These are phyloP conservation scores for Solanum appendiculatum DNA, from an alignment of 257 asterid genomes.

Conservation along the genomic window DNA sequence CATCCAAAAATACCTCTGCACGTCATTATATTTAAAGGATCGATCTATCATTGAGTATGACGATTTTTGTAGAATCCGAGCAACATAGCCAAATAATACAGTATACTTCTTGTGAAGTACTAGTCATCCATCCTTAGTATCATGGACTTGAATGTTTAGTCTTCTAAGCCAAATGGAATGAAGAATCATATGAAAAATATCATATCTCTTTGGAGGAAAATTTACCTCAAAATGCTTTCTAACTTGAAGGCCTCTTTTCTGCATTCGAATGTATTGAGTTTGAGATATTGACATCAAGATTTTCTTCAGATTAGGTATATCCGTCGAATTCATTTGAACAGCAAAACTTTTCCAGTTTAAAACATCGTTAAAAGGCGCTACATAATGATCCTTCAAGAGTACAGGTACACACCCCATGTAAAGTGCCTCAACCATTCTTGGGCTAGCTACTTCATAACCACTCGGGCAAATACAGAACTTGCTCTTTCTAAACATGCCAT, in stretches of 20 bases:
- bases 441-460: slow-evolving; percentile 61
- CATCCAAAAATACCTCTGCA: neutral
- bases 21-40: neutral
- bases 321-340: slow-evolving; percentile 17
- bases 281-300: slow-evolving; percentile 29
- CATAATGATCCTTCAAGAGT: slow-evolving; percentile 44
- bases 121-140: slow-evolving; percentile 6
- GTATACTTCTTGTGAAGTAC: neutral
- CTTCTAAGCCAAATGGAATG: slow-evolving; percentile 57
- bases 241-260: slow-evolving; percentile 24
- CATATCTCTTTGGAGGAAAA: slow-evolving; percentile 40
- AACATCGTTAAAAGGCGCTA: slow-evolving; percentile 40
- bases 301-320: slow-evolving; percentile 36
- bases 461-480: slow-evolving; percentile 55
- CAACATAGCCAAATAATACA: neutral
- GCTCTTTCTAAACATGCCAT: slow-evolving; percentile 45
- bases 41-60: neutral
- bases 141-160: slow-evolving; percentile 38
- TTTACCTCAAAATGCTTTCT: slow-evolving; percentile 48
- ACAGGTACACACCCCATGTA: slow-evolving; percentile 55
- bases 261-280: slow-evolving; percentile 28
- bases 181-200: slow-evolving; percentile 52
- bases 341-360: slow-evolving; percentile 42
- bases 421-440: slow-evolving; percentile 57
- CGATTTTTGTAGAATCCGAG: neutral